Evolutionary conservation across 495 filamentous ascomycete species (phyloP), one percentile per base, ranked within the genome.

Genomic region (Hamigera avellanea): DNA sequence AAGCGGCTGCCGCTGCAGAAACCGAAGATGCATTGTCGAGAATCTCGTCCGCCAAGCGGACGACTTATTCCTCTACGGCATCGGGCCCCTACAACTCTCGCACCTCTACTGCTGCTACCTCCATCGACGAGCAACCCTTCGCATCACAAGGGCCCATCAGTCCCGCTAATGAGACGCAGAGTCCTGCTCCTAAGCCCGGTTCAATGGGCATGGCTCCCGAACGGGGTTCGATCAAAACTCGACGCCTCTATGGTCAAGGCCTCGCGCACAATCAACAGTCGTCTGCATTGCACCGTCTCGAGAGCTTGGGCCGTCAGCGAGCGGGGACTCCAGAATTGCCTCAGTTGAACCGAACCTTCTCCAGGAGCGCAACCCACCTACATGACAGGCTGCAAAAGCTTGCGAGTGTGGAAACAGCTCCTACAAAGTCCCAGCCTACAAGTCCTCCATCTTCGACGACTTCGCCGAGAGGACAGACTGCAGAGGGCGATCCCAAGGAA

Each of bases 81-180:
- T 95, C 88, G 1, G 76, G 69, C 1, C 58, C 56, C 14, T 75
- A 73, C 4, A 67, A 78, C 35, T 73, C 73, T 16, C 77, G 84
- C 9, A 76, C 72, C 10, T 95, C 91, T 1, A 95, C 91, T 13
- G 87, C 86, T 26, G 91, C 88, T 4, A 96, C 89, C 3, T 98
- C 91, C 0, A 66, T 94, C 37, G 76, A 80, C n/a, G 95, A 88
- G 10, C 77, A 85, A 37, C 67, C 66, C 9, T 63, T 76, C 1
- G 69, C 43, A 65, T 66, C 54, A 49, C 72, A 43, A 43, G 46
- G 49, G 25, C 48, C 19, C 45, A 26, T 6, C 67, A 62, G 42
- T 57, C 0, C 49, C 64, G 13, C 47, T 59, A 3, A 33, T 51
- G 28, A 39, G 48, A n/a, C 51, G 56, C 25, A 14, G 47, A 40